A percentile compares a stretch with the other conserved stretches of the same genome.
Evolutionary conservation across 257 asterid genomes (phyloP).

Genomic region (Nyctanthes arbortristis): DNA sequence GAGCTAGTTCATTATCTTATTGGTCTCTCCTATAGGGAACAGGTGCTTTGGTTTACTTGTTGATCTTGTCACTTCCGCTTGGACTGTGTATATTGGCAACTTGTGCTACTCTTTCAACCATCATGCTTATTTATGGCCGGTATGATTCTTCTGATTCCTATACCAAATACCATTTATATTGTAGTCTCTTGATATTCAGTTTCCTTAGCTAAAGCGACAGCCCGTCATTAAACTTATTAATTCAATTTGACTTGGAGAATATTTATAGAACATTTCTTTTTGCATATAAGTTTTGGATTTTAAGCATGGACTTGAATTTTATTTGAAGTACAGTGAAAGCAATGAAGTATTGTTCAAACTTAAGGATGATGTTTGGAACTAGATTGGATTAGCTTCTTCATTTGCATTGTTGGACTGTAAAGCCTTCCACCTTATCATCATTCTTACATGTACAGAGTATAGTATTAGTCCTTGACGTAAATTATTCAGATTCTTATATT

Average conservation of each 20-base stretch:
- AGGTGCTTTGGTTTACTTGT: conserved; percentile 80
- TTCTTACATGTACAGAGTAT: neutral
- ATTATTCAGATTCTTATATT: conserved; percentile 3
- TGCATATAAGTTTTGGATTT: neutral
- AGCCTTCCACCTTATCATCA: neutral
- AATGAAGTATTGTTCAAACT: neutral
- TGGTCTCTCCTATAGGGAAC: conserved; percentile 59
- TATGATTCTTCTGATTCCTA: conserved; percentile 45
- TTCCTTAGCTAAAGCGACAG: conserved; percentile 8
- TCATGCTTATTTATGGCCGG: conserved; percentile 89
- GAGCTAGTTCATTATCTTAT: conserved; percentile 32
- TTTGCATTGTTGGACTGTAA: neutral
- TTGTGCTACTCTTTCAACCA: conserved; percentile 67
- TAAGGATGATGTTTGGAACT: conserved; percentile 5
- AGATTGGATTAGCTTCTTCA: neutral
- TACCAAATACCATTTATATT: conserved; percentile 12
- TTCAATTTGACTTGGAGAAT: neutral
- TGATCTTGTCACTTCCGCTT: conserved; percentile 87
- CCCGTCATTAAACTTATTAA: neutral
- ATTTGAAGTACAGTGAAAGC: conserved; percentile 13
- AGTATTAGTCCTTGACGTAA: neutral
- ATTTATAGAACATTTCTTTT: conserved; percentile 2
- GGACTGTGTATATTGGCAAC: conserved; percentile 78
- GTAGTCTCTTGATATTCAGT: conserved; percentile 11
- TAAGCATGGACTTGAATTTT: conserved; percentile 1